Evolutionary conservation across 2,329 filamentous ascomycete genomes (phyloP), one percentile per base, ranked within the genome.

Genomic region (Fusarium longipes): DNA sequence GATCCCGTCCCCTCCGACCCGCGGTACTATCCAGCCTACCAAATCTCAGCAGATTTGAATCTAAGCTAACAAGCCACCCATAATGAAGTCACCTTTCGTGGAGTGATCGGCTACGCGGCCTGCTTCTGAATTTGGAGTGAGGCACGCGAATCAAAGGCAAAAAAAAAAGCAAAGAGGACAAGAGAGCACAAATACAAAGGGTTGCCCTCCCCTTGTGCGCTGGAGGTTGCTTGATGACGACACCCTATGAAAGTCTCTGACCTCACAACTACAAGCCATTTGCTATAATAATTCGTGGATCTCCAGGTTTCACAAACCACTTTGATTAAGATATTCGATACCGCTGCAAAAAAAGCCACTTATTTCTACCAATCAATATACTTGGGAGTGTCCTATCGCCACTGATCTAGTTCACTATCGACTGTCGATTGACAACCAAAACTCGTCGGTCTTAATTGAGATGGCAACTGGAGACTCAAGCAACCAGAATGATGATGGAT

Each of bases 1-100:
- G 52, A 43, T 60, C 36, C 55, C 55, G 55, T 50, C 38, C 36
- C 38, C 44, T 30, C 36, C 20, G 55, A 48, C 18, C n/a, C 12
- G 45, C 42, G 32, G 57, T 57, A 38, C 53, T 33, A 49, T 53
- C 40, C 61, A 49, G 32, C 52, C 51, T 54, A 43, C 47, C 56
- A 40, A 20, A 60, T 29, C 36, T 22, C 8, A 39, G 20, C 18
- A 43, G 24, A 39, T 39, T 44, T 27, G 43, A 25, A 48, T 39
- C 39, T 22, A 54, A 67, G 49, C 58, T 52, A 36, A 66, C 49
- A 61, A 69, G 67, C 66, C 67, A 69, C 66, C n/a, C 24, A 40
- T 54, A 42, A 69, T 69, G 67, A 70, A 69, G 67, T 70, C 67
- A 69, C 63, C 50, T 45, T 43, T 29, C n/a, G 24, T 30, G 44